phyloP scores from a whole-genome alignment of 768 basidiomycete genomes.

The Melanogaster broomeanus region DNA sequence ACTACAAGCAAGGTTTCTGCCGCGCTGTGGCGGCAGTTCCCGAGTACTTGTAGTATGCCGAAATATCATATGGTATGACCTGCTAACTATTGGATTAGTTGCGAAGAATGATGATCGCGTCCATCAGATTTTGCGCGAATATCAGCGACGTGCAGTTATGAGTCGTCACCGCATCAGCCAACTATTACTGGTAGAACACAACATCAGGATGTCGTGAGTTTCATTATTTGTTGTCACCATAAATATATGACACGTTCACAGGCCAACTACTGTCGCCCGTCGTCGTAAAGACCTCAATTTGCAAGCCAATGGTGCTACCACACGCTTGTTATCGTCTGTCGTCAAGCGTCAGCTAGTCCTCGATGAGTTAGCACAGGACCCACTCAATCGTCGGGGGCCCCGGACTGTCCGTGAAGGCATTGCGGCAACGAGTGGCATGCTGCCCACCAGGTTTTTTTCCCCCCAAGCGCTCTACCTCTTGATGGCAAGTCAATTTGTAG shows the following conservation, averaged over 20 bases:
- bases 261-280: constrained; percentile 29
- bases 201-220: constrained; percentile 13
- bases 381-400: constrained; percentile 14
- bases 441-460: constrained; percentile 6
- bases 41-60: no score
- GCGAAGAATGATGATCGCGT: neutral
- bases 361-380: constrained; percentile 22
- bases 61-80: no score
- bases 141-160: constrained; percentile 27
- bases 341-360: constrained; percentile 24
- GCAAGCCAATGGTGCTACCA: constrained; percentile 27
- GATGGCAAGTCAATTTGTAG: constrained; percentile 3
- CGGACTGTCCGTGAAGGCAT: constrained; percentile 20
- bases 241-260: constrained; percentile 16
- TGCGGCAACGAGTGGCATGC: constrained; percentile 13
- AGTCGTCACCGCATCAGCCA: constrained; percentile 21
- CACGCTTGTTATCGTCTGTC: constrained; percentile 9
- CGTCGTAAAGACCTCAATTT: constrained; percentile 25
- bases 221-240: neutral
- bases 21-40: no score
- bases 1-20: no score
- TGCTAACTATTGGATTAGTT: no score
- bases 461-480: neutral
- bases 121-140: constrained; percentile 3
- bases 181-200: constrained; percentile 26